Conservation (phyloP, 441 rosid genomes). For the Adansonia gregorii region DNA sequence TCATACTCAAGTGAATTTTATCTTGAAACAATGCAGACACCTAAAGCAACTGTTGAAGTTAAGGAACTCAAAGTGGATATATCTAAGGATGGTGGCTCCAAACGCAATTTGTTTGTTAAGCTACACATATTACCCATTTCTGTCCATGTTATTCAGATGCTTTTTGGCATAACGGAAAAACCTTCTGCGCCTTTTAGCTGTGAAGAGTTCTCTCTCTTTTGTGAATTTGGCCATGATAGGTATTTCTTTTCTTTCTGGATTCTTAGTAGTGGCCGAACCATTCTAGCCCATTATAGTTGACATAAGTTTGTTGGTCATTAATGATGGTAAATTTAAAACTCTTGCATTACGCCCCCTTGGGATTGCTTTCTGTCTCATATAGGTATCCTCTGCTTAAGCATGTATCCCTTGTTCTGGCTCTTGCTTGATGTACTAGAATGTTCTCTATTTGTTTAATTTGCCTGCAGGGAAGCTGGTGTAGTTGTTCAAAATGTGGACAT, state of each 20-base stretch:
- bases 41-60: slow-evolving; percentile 67
- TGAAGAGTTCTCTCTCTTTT: slow-evolving; percentile 77
- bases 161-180: slow-evolving; percentile 54
- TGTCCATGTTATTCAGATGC: slow-evolving; percentile 52
- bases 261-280: slow-evolving; percentile 27
- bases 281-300: slow-evolving; percentile 21
- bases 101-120: slow-evolving; percentile 65
- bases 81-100: slow-evolving; percentile 81
- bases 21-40: slow-evolving; percentile 61
- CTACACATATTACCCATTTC: slow-evolving; percentile 73
- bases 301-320: neutral
- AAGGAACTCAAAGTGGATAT: slow-evolving; percentile 82
- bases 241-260: slow-evolving; percentile 35
- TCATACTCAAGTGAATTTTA: slow-evolving; percentile 22
- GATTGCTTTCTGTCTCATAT: slow-evolving; percentile 17
- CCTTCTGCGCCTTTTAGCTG: slow-evolving; percentile 74
- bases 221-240: slow-evolving; percentile 94
- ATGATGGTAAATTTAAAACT: slow-evolving; percentile 11
- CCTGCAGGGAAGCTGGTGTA: slow-evolving; percentile 79
- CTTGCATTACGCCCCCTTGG: neutral
- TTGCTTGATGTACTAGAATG: slow-evolving; percentile 26
- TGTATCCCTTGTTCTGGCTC: slow-evolving; percentile 24
- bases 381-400: slow-evolving; percentile 22
- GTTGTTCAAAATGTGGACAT: slow-evolving; percentile 69
- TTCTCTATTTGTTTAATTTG: slow-evolving; percentile 32